A percentile compares a stretch with the other conserved stretches of the same genome.
Evolutionary conservation across 805 yeast genomes (phyloP).

Genomic region (Yarrowia osloensis): DNA sequence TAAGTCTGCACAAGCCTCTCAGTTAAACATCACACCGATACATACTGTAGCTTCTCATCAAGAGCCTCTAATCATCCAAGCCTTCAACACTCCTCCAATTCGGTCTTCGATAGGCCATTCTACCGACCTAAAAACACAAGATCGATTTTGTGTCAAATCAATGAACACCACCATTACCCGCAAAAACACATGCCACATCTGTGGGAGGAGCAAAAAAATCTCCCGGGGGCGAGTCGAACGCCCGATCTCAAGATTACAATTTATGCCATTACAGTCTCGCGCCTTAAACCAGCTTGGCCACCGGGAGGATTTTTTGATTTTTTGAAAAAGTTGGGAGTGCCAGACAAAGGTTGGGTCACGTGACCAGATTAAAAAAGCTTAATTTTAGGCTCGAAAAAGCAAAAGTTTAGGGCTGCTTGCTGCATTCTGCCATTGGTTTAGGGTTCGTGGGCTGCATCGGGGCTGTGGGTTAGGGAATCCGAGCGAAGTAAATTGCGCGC

Average conservation of each 20-base stretch:
- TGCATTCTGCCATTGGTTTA: background rate
- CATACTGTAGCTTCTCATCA: too few species aligned
- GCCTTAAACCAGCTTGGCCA: conserved; percentile 31
- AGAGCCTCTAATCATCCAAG: too few species aligned
- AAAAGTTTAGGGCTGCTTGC: background rate
- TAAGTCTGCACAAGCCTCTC: too few species aligned
- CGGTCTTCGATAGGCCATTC: too few species aligned
- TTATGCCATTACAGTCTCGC: conserved; percentile 29
- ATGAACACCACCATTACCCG: too few species aligned
- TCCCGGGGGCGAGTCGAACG: conserved; percentile 32
- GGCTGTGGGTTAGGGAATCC: background rate
- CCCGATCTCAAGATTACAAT: conserved; percentile 31
- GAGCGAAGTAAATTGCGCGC: background rate
- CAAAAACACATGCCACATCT: too few species aligned
- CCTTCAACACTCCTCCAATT: too few species aligned
- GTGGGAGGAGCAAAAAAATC: too few species aligned
- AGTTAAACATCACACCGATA: too few species aligned
- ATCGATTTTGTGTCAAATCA: too few species aligned
- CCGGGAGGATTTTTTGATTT: conserved; percentile 16
- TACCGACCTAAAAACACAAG: too few species aligned
- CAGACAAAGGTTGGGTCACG: background rate
- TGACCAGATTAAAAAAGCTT: background rate
- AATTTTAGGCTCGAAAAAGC: background rate
- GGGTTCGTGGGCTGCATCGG: background rate
- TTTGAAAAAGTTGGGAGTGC: background rate